phyloP scores from a whole-genome alignment of 495 filamentous ascomycete species.

The Tuber brumale region DNA sequence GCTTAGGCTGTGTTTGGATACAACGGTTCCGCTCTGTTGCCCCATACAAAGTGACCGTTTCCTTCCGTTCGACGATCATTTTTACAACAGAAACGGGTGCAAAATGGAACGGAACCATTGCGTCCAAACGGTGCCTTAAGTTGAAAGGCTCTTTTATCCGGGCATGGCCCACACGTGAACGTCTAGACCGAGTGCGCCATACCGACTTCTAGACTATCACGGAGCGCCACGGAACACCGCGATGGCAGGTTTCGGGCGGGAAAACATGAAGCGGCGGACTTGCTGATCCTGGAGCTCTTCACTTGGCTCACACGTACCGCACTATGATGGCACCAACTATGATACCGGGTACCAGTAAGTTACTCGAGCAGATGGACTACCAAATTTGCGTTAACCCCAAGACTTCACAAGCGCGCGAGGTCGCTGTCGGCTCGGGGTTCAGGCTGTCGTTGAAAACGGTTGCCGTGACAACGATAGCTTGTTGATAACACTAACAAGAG shows the following conservation, averaged over 20 bases:
- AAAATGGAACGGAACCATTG: too few species aligned
- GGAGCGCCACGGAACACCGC: background rate
- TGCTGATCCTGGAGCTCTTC: background rate
- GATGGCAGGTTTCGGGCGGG: background rate
- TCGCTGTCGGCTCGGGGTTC: background rate
- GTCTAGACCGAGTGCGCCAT: background rate
- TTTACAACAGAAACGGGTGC: too few species aligned
- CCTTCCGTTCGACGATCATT: too few species aligned
- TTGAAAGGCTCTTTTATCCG: background rate
- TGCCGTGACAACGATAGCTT: background rate
- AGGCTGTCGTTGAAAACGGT: background rate
- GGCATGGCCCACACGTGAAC: background rate
- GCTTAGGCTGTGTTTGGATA: too few species aligned
- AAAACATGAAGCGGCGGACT: background rate
- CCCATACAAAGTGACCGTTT: too few species aligned
- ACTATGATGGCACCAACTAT: background rate
- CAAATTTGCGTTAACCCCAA: background rate
- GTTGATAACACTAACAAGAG: background rate
- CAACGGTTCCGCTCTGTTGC: too few species aligned
- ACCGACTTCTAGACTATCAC: background rate
- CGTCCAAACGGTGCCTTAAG: too few species aligned
- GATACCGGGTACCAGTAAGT: too few species aligned
- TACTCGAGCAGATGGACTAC: background rate
- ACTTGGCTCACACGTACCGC: background rate
- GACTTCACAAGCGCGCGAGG: too few species aligned